A percentile compares a stretch with the other conserved stretches of the same genome.
phyloP scores from a whole-genome alignment of 768 basidiomycete genomes.

The Boletellus emodensis region DNA sequence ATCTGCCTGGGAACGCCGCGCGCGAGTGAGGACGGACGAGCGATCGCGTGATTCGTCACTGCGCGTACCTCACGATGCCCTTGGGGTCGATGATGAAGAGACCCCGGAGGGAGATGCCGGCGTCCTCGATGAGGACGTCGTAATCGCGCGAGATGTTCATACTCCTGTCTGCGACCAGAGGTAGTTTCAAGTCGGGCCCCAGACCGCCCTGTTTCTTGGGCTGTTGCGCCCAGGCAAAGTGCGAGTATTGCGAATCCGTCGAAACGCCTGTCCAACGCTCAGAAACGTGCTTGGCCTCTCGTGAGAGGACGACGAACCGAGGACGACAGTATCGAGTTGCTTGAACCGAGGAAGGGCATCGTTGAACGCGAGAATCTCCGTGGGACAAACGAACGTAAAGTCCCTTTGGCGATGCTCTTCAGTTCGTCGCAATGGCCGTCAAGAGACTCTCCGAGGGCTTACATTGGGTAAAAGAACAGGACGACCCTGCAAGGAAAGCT shows the following conservation, averaged over 20 bases:
- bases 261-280: slow-evolving; percentile 53
- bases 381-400: slow-evolving; percentile 91
- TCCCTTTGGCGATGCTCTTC: slow-evolving; percentile 44
- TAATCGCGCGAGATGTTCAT: slow-evolving; percentile 83
- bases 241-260: slow-evolving; percentile 86
- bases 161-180: slow-evolving; percentile 74
- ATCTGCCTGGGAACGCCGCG: slow-evolving; percentile 60
- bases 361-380: slow-evolving; percentile 94
- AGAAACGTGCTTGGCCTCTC: not conserved
- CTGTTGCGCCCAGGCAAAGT: slow-evolving; percentile 83
- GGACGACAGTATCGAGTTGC: slow-evolving; percentile 66
- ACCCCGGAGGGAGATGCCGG: slow-evolving; percentile 84
- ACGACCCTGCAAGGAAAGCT: slow-evolving; percentile 64
- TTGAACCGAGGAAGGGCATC: slow-evolving; percentile 76
- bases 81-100: slow-evolving; percentile 85
- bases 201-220: slow-evolving; percentile 84
- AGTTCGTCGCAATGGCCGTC: not conserved
- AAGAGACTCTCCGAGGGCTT: slow-evolving; percentile 28
- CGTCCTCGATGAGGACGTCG: slow-evolving; percentile 83
- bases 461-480: slow-evolving; percentile 93
- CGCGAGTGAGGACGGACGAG: not conserved
- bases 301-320: slow-evolving; percentile 47
- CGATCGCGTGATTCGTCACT: not conserved
- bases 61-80: slow-evolving; percentile 59
- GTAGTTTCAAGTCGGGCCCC: slow-evolving; percentile 82